Evolutionary conservation across 768 basidiomycete species (phyloP).

Genomic region (Termitomyces sp.): DNA sequence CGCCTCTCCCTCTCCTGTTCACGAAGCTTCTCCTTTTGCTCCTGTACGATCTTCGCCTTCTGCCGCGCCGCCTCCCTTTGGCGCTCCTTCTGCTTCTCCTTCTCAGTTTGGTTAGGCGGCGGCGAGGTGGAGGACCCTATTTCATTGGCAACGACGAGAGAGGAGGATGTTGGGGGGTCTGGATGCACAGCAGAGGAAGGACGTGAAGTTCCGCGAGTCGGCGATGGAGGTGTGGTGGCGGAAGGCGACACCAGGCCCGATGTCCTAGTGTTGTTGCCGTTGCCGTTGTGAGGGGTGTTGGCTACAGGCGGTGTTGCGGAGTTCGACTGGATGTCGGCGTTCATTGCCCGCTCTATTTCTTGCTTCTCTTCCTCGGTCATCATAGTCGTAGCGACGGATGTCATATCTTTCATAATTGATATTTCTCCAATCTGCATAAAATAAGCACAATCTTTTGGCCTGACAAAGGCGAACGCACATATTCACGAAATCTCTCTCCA

Average conservation of each 20-base stretch:
- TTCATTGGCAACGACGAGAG: slow-evolving; percentile 21
- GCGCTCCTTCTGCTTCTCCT: slow-evolving; percentile 35
- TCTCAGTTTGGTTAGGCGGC: slow-evolving; percentile 26
- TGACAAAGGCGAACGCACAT: slow-evolving; percentile 50
- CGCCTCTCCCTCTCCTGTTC: slow-evolving; percentile 80
- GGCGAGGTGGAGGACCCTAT: slow-evolving; percentile 8
- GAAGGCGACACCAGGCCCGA: slow-evolving; percentile 12
- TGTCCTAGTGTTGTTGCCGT: slow-evolving; percentile 12
- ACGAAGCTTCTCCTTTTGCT: slow-evolving; percentile 81
- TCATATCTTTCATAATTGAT: slow-evolving; percentile 92
- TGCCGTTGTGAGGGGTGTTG: slow-evolving; percentile 14
- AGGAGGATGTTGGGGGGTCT: slow-evolving; percentile 9
- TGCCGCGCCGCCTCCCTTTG: slow-evolving; percentile 37
- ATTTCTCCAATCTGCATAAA: slow-evolving; percentile 87
- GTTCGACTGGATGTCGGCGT: slow-evolving; percentile 26
- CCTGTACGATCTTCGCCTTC: slow-evolving; percentile 60
- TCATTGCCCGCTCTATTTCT: slow-evolving; percentile 75
- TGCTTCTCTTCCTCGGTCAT: slow-evolving; percentile 92
- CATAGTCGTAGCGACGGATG: slow-evolving; percentile 77
- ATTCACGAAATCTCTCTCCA: slow-evolving; percentile 87
- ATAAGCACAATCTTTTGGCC: neutral
- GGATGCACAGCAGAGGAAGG: slow-evolving; percentile 10
- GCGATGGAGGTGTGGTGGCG: slow-evolving; percentile 10
- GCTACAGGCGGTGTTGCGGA: slow-evolving; percentile 22
- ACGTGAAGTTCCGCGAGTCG: slow-evolving; percentile 12